Evolutionary conservation across 495 filamentous ascomycete genomes (phyloP), one percentile per base, ranked within the genome.

Genomic region (Podospora didyma): DNA sequence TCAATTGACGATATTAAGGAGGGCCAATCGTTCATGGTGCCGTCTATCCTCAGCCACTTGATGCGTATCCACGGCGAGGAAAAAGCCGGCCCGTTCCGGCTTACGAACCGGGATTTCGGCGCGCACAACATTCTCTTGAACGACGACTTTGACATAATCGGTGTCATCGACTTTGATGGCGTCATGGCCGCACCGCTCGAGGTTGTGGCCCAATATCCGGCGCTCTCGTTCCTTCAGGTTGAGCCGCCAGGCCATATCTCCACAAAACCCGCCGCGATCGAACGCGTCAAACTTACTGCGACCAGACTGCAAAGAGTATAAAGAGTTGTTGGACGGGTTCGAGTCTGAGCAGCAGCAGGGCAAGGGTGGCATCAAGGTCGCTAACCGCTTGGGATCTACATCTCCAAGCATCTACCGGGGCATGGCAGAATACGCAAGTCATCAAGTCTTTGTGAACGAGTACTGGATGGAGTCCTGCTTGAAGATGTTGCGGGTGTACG

Each of bases 111-210:
- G 44, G 53, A 56, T 20, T 49, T 56, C 14, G 53, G 35, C 2
- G 45, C 46, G 7, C 53, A 56, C 53, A 56, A 56, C 53, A 34
- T 44, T 6, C 53, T 56, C 1, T 31, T 56, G 10, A 35, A 53
- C 34, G 23, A 53, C 35, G 35, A 53, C 17, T 49, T 53, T 20
- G 45, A 58, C 1, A 44, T 53, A 12, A 31, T 58, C 31, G 50
- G 50, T 22, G 26, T 53, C 20, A 49, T 53, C 21, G 45, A 49
- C 56, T 31, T 53, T 5, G 53, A 49, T 46, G 53, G 53, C 28
- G 53, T 56, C 14, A 56, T 56, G 46, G 53, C 53, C 11, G 53
- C 46, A 3, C 53, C 53, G 19, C 6, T 56, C 2, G 45, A 49
- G 21, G 46, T 50, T 12, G 46, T 49, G 14, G 53, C 53, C 9